phyloP scores from a whole-genome alignment of 2,329 filamentous ascomycete species.

The Cladosporium sp. region DNA sequence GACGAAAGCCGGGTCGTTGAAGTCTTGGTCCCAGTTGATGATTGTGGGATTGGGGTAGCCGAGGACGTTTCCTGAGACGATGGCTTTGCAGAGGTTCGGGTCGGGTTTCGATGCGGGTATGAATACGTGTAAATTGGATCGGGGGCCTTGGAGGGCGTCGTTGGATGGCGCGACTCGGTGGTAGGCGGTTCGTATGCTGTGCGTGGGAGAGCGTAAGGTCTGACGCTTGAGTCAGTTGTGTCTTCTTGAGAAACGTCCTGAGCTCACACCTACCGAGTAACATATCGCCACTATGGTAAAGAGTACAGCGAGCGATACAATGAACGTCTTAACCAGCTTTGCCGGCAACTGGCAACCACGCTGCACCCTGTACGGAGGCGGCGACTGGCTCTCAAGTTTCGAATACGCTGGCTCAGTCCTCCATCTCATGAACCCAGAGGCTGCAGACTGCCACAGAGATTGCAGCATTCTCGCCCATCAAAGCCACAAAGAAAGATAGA shows the following conservation, averaged over 20 bases:
- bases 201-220: neutral
- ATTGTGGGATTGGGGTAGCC: slow-evolving; percentile 25
- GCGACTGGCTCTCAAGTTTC: no score
- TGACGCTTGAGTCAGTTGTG: neutral
- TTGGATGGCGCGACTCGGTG: neutral
- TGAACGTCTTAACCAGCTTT: no score
- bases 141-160: no score
- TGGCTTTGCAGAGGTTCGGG: slow-evolving; percentile 21
- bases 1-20: slow-evolving; percentile 10
- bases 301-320: neutral
- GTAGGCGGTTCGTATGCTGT: neutral
- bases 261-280: neutral
- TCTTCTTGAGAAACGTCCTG: neutral
- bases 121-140: neutral
- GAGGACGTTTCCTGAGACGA: slow-evolving; percentile 22
- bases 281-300: neutral
- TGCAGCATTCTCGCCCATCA: no score
- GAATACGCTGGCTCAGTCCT: no score
- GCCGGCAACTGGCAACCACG: no score
- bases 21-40: slow-evolving; percentile 21
- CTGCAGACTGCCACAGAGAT: no score
- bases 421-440: no score
- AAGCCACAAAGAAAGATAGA: no score
- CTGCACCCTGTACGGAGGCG: no score
- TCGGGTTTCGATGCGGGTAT: slow-evolving; percentile 11